Base-by-base conservation (phyloP, 768 basidiomycete genomes). In the Clitopilus passeckerianus region DNA sequence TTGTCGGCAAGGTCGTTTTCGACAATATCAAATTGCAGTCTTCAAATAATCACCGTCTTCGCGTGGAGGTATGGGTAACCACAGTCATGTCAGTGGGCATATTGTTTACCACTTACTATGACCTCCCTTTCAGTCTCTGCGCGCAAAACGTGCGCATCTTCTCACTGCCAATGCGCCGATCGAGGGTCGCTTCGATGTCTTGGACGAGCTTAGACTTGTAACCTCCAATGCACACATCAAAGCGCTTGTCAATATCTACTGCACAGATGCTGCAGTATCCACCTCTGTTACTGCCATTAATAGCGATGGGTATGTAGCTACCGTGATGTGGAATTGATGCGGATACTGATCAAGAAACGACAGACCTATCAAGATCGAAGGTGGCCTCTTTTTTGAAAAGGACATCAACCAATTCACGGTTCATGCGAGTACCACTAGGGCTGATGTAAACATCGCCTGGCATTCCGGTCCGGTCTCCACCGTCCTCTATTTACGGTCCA, bases 1-100 rank as follows among this genome's bases (percentile, higher is more conserved):
- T 83, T 12, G 67, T 66, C 5, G 64, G 72, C 5, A 61, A 64
- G 4, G 71, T 80, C 12, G 52, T 73, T 8, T 85, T 86, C 58
- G 70, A 76, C 6, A 60, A 57, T 0, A 56, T 86, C 23, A 61
- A 64, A 30, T 67, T 84, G 16, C 60, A 50, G 35, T 72, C 78
- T 7, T 52, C 67, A 9, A 79, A 79, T 50, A 67, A n/a, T n/a
- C n/a, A n/a, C n/a, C n/a, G n/a, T n/a, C n/a, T 68, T 43, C 65
- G 60, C 34, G 67, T 83, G 23, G 57, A 58, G 14, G 71, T 72
- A 5, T 55, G 77, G 65, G 83, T 73, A 62, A 70, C 71, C 37
- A 2, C 22, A 33, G 24, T 35, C 10, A 14, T 37, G n/a, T 18
- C 27, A 23, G 16, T 53, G 4, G 41, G 10, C 14, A n/a, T 22